Base-by-base conservation (phyloP, 73 alveolate genomes). In the Paramecium bursaria region DNA sequence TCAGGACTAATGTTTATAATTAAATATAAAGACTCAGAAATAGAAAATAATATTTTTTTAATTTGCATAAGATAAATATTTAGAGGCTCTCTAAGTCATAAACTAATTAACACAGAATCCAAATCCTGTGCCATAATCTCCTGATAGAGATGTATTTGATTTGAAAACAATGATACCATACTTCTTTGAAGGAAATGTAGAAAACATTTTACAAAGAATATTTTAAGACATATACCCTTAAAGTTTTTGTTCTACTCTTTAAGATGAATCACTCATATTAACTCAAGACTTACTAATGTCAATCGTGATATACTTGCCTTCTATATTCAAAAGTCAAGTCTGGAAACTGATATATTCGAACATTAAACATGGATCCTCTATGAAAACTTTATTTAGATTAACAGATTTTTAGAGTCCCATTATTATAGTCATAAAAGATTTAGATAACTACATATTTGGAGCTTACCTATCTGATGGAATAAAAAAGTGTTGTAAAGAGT, bases 381-480 rank as follows among this genome's bases (percentile, higher is more conserved):
- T 67, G 0, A 10, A n/a, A 21, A 67, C 82, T 14, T 21, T 67
- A 15, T 21, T 42, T 26, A 67, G 82, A 39, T 39, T 39, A 19
- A 33, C 60, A n/a, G 48, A 67, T 39, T 14, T 3, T 42, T 25
- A 15, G 6, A 4, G 19, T 9, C 82, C 82, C 5, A 15, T 35
- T 2, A 15, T 67, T 67, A 1, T 67, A 3, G 19, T 67, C 7
- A 42, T 67, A 3, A 67, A 23, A 67, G 82, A 67, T 19, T 33
- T 67, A 42, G 35, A 67, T 67, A 3, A n/a, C 17, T 67, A 67
- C 44, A 6, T 67, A 67, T 67, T 67, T 67, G 82, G 82, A 6
- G 82, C 82, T 2, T 67, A 67, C 44, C 44, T 67, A 7, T 67
- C 82, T 1, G 82, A 67, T 35, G 82, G 82, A 0, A 67, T 67